Conservation (phyloP, 1,284 basidiomycete genomes). For the Phellinidium pouzarii region DNA sequence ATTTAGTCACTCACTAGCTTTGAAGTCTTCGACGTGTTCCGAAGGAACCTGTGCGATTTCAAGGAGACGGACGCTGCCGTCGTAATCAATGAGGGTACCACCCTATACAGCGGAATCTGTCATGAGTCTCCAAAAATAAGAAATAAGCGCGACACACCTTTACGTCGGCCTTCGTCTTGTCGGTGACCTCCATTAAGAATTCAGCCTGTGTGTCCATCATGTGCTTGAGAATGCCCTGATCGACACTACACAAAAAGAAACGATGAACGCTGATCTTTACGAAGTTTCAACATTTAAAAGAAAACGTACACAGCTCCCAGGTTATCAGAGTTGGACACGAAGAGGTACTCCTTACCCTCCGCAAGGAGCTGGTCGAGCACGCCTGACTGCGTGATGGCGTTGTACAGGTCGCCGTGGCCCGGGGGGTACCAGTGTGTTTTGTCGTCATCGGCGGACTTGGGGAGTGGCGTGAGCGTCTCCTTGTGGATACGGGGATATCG, state of each 20-base stretch:
- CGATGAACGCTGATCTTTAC: slow-evolving; percentile 13
- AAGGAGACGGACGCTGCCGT: slow-evolving; percentile 88
- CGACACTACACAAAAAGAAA: slow-evolving; percentile 50
- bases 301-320: slow-evolving; percentile 89
- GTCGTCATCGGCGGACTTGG: slow-evolving; percentile 81
- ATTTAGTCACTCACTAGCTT: slow-evolving; percentile 53
- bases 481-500: slow-evolving; percentile 97
- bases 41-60: slow-evolving; percentile 99
- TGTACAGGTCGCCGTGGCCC: slow-evolving; percentile 97
- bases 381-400: slow-evolving; percentile 90
- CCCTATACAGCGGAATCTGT: slow-evolving; percentile 43
- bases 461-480: slow-evolving; percentile 88
- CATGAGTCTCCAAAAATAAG: neutral
- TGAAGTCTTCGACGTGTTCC: slow-evolving; percentile 98
- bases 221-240: slow-evolving; percentile 80
- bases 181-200: slow-evolving; percentile 98
- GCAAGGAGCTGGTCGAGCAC: slow-evolving; percentile 92
- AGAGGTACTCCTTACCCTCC: slow-evolving; percentile 98
- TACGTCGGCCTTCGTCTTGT: slow-evolving; percentile 99
- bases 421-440: slow-evolving; percentile 99
- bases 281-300: slow-evolving; percentile 24
- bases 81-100: slow-evolving; percentile 97
- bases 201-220: slow-evolving; percentile 86
- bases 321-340: slow-evolving; percentile 99
- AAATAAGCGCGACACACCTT: slow-evolving; percentile 43